phyloP scores from a whole-genome alignment of 805 yeast genomes.

The Yarrowia divulgata region DNA sequence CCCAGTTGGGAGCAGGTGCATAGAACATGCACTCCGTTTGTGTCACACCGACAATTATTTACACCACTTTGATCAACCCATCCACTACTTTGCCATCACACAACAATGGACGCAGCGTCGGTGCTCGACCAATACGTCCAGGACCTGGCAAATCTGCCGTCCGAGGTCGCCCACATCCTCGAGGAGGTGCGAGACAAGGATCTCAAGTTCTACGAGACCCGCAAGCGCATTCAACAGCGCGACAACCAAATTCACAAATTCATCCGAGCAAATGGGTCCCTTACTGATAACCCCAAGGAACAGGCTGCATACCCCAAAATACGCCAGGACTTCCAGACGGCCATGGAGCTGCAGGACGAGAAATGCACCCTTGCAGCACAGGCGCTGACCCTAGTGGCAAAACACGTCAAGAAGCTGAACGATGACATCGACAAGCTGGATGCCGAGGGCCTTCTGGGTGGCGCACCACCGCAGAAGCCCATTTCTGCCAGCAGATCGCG shows the following conservation, averaged over 20 bases:
- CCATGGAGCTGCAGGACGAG: constrained; percentile 71
- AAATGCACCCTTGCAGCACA: constrained; percentile 83
- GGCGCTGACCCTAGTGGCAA: constrained; percentile 75
- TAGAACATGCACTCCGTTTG: constrained; percentile 6
- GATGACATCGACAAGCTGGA: constrained; percentile 78
- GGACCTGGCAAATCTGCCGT: constrained; percentile 78
- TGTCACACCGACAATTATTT: constrained; percentile 13
- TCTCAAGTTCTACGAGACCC: constrained; percentile 65
- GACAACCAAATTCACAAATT: constrained; percentile 85
- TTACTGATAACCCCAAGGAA: constrained; percentile 83
- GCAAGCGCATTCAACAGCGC: constrained; percentile 69
- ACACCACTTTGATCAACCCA: constrained; percentile 18
- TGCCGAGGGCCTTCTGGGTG: constrained; percentile 77
- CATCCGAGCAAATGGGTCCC: constrained; percentile 81
- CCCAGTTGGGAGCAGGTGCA: background rate
- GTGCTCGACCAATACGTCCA: constrained; percentile 71
- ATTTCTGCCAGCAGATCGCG: constrained; percentile 41
- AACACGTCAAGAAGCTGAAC: constrained; percentile 76
- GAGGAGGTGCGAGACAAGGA: constrained; percentile 82
- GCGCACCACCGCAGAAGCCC: constrained; percentile 30
- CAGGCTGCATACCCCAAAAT: constrained; percentile 68
- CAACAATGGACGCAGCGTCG: constrained; percentile 86
- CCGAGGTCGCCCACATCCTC: constrained; percentile 79
- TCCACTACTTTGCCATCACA: constrained; percentile 8
- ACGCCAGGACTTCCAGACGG: constrained; percentile 67